Evolutionary conservation across 1,284 basidiomycete genomes (phyloP).

Genomic region (Sporisorium iseilematis-ciliati): DNA sequence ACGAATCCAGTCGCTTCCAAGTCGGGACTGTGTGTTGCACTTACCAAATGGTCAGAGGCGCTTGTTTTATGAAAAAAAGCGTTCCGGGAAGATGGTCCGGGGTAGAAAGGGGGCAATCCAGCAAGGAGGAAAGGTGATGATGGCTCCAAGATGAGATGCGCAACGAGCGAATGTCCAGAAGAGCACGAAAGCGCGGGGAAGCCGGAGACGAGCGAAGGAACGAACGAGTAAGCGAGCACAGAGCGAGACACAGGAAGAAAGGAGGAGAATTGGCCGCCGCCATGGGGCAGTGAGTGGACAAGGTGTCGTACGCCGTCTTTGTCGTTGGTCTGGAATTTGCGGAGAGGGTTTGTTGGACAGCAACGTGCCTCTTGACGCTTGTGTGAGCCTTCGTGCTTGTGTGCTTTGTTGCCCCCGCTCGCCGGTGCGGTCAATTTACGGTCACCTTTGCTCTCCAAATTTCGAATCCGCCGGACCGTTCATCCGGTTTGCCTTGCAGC

Average conservation of each 20-base stretch:
- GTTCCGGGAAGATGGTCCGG: slow-evolving; percentile 1
- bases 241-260: too few species aligned
- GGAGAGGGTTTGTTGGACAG: not conserved
- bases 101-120: not conserved
- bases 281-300: not conserved
- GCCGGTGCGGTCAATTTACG: slow-evolving; percentile 42
- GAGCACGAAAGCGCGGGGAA: slow-evolving; percentile 10
- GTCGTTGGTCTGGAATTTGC: not conserved
- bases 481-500: slow-evolving; percentile 17
- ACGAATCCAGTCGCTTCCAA: too few species aligned
- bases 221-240: too few species aligned
- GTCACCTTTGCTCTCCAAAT: slow-evolving; percentile 6
- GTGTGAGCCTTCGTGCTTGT: too few species aligned
- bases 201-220: not conserved
- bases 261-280: not conserved
- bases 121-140: not conserved
- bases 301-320: slow-evolving; percentile 12
- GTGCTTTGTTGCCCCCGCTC: slow-evolving; percentile 5
- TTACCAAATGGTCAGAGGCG: not conserved
- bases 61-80: too few species aligned
- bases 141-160: slow-evolving; percentile 6
- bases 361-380: not conserved
- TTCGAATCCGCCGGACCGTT: slow-evolving; percentile 37
- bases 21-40: not conserved
- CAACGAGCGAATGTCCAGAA: not conserved